Conservation (phyloP, 495 filamentous ascomycete species). For the Paragyromitra xinjiangensis region DNA sequence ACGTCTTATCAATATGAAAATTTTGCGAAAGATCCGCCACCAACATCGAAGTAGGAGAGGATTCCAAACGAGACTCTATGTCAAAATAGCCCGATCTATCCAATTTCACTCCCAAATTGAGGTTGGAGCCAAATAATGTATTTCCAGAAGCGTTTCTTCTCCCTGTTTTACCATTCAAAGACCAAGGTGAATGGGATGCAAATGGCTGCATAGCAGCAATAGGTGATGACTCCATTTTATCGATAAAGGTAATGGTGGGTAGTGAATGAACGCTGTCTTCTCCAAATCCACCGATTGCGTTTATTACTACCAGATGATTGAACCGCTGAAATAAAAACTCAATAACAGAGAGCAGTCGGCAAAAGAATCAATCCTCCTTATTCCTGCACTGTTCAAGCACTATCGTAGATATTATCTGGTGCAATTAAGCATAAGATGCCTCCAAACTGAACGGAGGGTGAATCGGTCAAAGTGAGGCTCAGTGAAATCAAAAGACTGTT, state of each 20-base stretch:
- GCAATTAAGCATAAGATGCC: slow-evolving; percentile 53
- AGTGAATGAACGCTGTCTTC: not conserved
- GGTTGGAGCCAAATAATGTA: slow-evolving; percentile 78
- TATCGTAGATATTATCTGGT: slow-evolving; percentile 48
- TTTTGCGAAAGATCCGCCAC: slow-evolving; percentile 95
- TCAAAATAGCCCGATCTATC: slow-evolving; percentile 74
- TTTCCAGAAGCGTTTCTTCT: slow-evolving; percentile 55
- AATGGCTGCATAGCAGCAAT: slow-evolving; percentile 91
- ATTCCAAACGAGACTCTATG: slow-evolving; percentile 76
- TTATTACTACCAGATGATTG: slow-evolving; percentile 32
- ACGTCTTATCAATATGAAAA: slow-evolving; percentile 75
- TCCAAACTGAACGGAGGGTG: slow-evolving; percentile 16
- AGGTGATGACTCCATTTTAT: slow-evolving; percentile 73
- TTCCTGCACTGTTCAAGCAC: slow-evolving; percentile 16
- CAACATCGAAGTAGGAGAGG: slow-evolving; percentile 87
- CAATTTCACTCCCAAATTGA: slow-evolving; percentile 64
- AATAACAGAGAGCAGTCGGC: slow-evolving; percentile 39
- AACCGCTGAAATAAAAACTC: slow-evolving; percentile 29
- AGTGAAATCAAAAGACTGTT: slow-evolving; percentile 29
- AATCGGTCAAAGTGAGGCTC: slow-evolving; percentile 29
- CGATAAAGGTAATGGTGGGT: slow-evolving; percentile 19
- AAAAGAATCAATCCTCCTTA: slow-evolving; percentile 33
- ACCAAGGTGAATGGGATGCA: slow-evolving; percentile 69
- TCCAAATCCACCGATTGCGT: slow-evolving; percentile 29
- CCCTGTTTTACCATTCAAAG: slow-evolving; percentile 58